Evolutionary conservation across 140 eudicot genomes (phyloP).

Genomic region (Oenanthe javanica): DNA sequence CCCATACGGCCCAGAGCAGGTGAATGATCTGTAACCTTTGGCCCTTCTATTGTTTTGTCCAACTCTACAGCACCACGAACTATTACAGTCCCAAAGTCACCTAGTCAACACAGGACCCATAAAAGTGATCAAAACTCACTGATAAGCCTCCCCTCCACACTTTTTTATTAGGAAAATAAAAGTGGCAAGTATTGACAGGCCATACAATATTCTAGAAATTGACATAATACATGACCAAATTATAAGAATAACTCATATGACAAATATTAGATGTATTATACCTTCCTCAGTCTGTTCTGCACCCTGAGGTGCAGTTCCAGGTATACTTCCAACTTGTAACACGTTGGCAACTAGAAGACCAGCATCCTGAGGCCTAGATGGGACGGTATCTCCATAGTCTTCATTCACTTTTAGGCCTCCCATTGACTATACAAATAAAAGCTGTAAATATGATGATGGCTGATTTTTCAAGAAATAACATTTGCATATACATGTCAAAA

Average conservation of each 20-base stretch:
- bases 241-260: not conserved
- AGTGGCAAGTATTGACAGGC: not conserved
- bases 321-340: constrained; percentile 24
- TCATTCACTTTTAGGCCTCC: constrained; percentile 40
- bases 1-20: constrained; percentile 26
- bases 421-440: constrained; percentile 26
- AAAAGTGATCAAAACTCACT: not conserved
- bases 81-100: constrained; percentile 82
- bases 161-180: not conserved
- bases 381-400: constrained; percentile 77
- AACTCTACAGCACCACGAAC: constrained; percentile 53
- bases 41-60: constrained; percentile 27
- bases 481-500: not conserved
- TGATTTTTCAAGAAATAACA: not conserved
- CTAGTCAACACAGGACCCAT: constrained; percentile 27
- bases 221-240: not conserved
- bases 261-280: constrained; percentile 9
- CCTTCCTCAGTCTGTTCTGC: constrained; percentile 54
- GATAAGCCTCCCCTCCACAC: not conserved
- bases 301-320: constrained; percentile 27
- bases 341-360: constrained; percentile 32
- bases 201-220: not conserved
- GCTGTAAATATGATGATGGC: not conserved
- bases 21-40: constrained; percentile 25
- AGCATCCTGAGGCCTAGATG: constrained; percentile 50